phyloP scores from a whole-genome alignment of 1,284 basidiomycete genomes.

The Afroboletus lepidellus region DNA sequence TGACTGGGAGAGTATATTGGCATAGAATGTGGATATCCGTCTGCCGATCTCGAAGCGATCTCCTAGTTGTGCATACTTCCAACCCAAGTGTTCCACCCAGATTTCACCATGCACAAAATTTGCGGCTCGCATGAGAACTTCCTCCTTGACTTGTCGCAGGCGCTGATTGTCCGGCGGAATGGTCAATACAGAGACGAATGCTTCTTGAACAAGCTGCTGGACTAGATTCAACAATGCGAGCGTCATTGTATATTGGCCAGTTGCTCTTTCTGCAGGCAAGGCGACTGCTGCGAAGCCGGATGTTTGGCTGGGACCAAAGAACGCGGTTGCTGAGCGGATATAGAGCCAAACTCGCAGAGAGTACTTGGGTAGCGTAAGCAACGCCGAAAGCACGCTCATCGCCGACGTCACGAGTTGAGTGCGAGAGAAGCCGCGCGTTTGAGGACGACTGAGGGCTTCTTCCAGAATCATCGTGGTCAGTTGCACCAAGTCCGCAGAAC shows the following conservation, averaged over 20 bases:
- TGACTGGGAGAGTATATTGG: constrained; percentile 62
- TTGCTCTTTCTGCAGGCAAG: constrained; percentile 66
- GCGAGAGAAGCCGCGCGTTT: constrained; percentile 47
- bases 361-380: constrained; percentile 72
- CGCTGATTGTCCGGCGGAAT: constrained; percentile 56
- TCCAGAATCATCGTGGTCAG: constrained; percentile 83
- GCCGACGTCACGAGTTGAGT: constrained; percentile 75
- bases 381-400: constrained; percentile 74
- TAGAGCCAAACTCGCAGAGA: constrained; percentile 85
- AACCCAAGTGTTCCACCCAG: constrained; percentile 80
- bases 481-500: constrained; percentile 61
- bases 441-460: constrained; percentile 64
- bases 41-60: constrained; percentile 80
- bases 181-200: constrained; percentile 53
- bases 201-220: constrained; percentile 73
- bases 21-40: constrained; percentile 64
- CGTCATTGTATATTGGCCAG: constrained; percentile 79
- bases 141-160: constrained; percentile 72
- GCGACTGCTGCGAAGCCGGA: constrained; percentile 62
- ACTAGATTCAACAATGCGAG: constrained; percentile 75
- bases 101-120: constrained; percentile 81
- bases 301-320: constrained; percentile 65
- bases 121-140: constrained; percentile 75
- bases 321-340: constrained; percentile 70
- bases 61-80: constrained; percentile 77